A percentile compares a stretch with the other conserved stretches of the same genome.
These are phyloP conservation scores for Telopea speciosissima DNA, from an alignment of 177 flowering plant genomes.

Conservation along the genomic window DNA sequence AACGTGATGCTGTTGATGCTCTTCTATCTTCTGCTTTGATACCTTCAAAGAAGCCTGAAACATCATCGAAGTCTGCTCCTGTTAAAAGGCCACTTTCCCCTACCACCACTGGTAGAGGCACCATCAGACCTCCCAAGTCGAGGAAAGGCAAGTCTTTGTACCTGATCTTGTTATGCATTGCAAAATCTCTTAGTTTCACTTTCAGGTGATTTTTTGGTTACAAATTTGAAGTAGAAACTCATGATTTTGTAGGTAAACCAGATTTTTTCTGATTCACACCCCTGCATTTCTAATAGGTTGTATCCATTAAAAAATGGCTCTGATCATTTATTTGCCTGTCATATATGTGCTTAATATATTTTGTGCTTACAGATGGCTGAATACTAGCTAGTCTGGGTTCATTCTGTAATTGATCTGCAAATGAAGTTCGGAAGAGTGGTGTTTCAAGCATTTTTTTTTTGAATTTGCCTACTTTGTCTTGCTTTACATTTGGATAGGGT, in stretches of 20 bases:
- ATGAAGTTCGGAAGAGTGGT: neutral
- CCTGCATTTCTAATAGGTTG: neutral
- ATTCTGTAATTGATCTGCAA: neutral
- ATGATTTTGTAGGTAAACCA: neutral
- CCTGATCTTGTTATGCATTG: neutral
- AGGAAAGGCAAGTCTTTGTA: conserved; percentile 35
- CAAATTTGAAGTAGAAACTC: neutral
- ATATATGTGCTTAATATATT: no score
- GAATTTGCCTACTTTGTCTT: neutral
- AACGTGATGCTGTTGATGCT: conserved; percentile 89
- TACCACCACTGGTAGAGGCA: conserved; percentile 17
- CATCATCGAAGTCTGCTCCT: conserved; percentile 27
- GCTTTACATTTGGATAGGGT: neutral
- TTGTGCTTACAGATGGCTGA: neutral
- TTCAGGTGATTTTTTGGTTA: neutral
- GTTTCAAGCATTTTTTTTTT: neutral
- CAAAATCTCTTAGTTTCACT: neutral
- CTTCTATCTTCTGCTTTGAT: conserved; percentile 72
- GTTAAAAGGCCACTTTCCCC: conserved; percentile 38
- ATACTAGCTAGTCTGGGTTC: neutral
- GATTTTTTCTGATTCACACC: neutral
- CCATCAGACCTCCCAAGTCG: conserved; percentile 35
- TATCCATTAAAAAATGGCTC: neutral
- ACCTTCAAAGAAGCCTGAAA: conserved; percentile 58
- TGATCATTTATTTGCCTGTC: neutral